Conservation (phyloP, 352 stramenopile genomes). For the Pythium apleroticum region DNA sequence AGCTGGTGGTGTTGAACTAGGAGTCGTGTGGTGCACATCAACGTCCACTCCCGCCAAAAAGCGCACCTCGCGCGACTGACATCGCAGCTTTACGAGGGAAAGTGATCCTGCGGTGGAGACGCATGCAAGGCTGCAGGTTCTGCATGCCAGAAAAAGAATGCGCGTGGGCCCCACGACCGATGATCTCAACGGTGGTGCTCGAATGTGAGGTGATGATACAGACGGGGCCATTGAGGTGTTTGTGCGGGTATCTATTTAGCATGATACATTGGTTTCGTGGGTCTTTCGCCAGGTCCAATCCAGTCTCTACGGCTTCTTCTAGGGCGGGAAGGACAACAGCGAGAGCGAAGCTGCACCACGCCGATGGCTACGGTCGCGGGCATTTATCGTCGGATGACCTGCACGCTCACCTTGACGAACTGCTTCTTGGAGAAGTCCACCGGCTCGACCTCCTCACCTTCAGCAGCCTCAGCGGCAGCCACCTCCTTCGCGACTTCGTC, state of each 20-base stretch:
- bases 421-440: constrained; percentile 75
- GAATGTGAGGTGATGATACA: too few relatives aligned
- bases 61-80: neutral
- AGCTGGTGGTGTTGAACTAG: neutral
- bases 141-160: neutral
- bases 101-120: neutral
- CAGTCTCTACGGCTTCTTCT: neutral
- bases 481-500: constrained; percentile 74
- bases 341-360: neutral
- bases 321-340: too few relatives aligned
- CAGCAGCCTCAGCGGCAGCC: constrained; percentile 37
- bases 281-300: neutral
- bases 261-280: neutral
- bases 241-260: constrained; percentile 2
- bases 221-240: too few relatives aligned
- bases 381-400: constrained; percentile 67
- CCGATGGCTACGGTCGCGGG: neutral
- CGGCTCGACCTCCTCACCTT: constrained; percentile 26
- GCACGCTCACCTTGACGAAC: constrained; percentile 62
- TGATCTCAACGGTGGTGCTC: too few relatives aligned
- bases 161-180: too few relatives aligned
- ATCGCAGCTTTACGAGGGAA: neutral
- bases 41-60: neutral
- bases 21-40: neutral
- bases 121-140: neutral